Conservation (phyloP, 2,329 filamentous ascomycete genomes). For the Neodidymelliopsis sp. region DNA sequence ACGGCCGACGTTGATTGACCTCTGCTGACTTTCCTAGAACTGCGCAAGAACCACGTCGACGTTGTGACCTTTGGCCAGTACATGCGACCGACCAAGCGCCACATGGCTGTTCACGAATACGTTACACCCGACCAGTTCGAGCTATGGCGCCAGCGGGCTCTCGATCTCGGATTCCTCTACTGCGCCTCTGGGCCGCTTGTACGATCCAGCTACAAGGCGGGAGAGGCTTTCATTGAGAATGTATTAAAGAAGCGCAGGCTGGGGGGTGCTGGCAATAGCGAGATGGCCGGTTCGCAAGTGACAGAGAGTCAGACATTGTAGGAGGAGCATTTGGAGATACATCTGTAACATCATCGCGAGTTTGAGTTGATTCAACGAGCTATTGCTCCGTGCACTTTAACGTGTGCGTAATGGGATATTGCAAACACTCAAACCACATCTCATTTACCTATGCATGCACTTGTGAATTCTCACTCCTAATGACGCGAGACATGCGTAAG, state of each 20-base stretch:
- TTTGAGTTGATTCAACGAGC: constrained; percentile 15
- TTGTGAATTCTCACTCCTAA: too few relatives aligned
- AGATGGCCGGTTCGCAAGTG: not conserved
- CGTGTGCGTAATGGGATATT: constrained; percentile 14
- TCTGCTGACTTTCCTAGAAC: constrained; percentile 59
- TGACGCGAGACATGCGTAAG: too few relatives aligned
- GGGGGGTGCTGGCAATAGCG: constrained; percentile 17
- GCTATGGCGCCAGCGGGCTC: constrained; percentile 84
- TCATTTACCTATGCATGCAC: too few relatives aligned
- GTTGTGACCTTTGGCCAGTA: constrained; percentile 99
- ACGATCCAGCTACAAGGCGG: constrained; percentile 95
- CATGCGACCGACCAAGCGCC: constrained; percentile 97
- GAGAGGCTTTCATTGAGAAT: constrained; percentile 98
- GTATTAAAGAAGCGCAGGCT: constrained; percentile 76
- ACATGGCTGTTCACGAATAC: constrained; percentile 97
- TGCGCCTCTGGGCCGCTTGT: constrained; percentile 93
- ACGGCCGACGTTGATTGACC: too few relatives aligned
- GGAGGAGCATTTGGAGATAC: not conserved
- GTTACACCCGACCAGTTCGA: constrained; percentile 92
- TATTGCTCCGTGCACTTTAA: constrained; percentile 19
- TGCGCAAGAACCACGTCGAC: constrained; percentile 82
- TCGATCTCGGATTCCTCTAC: constrained; percentile 97
- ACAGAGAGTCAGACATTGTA: constrained; percentile 11
- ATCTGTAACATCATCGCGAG: constrained; percentile 10
- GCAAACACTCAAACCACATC: not conserved